Evolutionary conservation across 441 rosid genomes (phyloP).

Genomic region (Manihot esculenta): DNA sequence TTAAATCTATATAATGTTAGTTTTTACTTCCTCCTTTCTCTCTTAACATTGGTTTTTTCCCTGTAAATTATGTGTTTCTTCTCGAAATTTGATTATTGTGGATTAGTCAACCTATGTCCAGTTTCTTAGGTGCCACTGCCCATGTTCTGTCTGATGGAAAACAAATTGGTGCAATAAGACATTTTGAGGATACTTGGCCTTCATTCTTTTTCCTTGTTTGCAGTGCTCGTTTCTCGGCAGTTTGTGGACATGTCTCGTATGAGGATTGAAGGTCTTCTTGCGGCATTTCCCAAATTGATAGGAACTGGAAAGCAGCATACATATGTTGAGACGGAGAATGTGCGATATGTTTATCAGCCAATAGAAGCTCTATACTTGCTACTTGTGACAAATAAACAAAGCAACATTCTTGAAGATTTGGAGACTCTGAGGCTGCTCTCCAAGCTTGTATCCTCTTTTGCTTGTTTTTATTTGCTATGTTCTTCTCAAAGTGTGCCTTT

Average conservation of each 20-base stretch:
- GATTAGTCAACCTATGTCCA: neutral
- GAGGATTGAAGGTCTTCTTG: slow-evolving; percentile 98
- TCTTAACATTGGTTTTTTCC: neutral
- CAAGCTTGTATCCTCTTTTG: slow-evolving; percentile 71
- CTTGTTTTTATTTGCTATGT: slow-evolving; percentile 1
- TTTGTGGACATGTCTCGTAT: slow-evolving; percentile 96
- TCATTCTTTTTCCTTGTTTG: slow-evolving; percentile 22
- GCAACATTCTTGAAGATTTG: slow-evolving; percentile 97
- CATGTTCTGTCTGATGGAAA: neutral
- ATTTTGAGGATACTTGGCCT: neutral
- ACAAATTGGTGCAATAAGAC: slow-evolving; percentile 9
- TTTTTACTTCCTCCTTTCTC: neutral
- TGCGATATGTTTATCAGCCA: slow-evolving; percentile 97
- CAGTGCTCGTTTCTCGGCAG: slow-evolving; percentile 95
- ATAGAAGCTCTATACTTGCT: slow-evolving; percentile 85
- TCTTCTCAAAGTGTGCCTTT: slow-evolving; percentile 6
- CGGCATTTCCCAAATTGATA: slow-evolving; percentile 97
- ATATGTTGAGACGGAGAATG: slow-evolving; percentile 94
- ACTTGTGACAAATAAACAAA: slow-evolving; percentile 93
- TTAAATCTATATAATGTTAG: neutral
- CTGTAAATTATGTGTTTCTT: neutral
- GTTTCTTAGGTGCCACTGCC: neutral
- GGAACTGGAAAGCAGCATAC: slow-evolving; percentile 98
- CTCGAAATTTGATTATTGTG: neutral
- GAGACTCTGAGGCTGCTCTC: slow-evolving; percentile 93